Evolutionary conservation across 1,284 basidiomycete genomes (phyloP), one percentile per base, ranked within the genome.

Genomic region (Cerrena zonata): DNA sequence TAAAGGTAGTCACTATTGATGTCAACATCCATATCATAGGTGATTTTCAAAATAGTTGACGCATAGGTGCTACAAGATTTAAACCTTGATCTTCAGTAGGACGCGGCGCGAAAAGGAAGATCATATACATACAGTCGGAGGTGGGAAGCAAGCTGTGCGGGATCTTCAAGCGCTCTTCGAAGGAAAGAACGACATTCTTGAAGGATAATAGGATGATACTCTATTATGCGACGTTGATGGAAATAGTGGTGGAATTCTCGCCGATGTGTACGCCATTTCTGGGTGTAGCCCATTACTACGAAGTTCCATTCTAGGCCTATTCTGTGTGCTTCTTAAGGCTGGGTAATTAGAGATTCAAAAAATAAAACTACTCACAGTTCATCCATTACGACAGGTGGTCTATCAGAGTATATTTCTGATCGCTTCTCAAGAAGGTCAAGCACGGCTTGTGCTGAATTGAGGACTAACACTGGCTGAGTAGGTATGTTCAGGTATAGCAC

Each of bases 181-280:
- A 63, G 34, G 38, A 62, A 56, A 12, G 49, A 21, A 0, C 54
- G 54, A 1, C 57, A 45, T 40, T 65, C 56, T 18, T 50, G 43
- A 37, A 57, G 55, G 13, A 63, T 38, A 2, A 54, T 53, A 5
- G 49, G 49, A 3, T 43, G 45, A 40, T 56, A 59, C 15, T 53
- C 34, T 4, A 30, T 45, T 5, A 53, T 37, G 11, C 42, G 44
- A 21, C 34, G 12, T 13, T 45, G 46, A 37, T 56, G 49, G 50
- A 58, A 58, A 27, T 56, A 47, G 30, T 59, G 58, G 27, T 56
- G 45, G 52, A 59, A 59, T 55, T 61, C 44, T 49, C 57, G 40
- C 52, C 63, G 38, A 61, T 58, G 52, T 23, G 53, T 36, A 45
- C 58, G 43, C 65, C 68, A 73, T 3, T 58, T 59, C 4, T 64